Base-by-base conservation (phyloP, 352 stramenopile genomes). In the Globisporangium parvum region DNA sequence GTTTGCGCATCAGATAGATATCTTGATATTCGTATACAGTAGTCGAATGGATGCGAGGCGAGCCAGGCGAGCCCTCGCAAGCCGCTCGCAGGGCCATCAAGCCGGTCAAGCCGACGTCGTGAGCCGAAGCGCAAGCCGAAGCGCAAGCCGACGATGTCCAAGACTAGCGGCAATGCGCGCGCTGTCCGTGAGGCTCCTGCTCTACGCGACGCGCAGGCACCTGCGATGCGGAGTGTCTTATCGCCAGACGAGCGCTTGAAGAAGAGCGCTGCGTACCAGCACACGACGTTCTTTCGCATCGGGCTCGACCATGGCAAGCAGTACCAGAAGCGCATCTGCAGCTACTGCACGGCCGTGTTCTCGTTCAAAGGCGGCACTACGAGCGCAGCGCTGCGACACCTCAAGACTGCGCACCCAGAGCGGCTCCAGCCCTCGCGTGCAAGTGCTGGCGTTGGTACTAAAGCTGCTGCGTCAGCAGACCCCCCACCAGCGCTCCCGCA, bases 311-410 rank as follows among this genome's bases (percentile, higher is more conserved):
- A 37, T 28, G 71, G 69, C 20, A 66, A 71, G 52, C 41, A 63
- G 42, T 78, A 67, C 48, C 65, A 82, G 35, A 47, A 70, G 33
- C 75, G 75, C 40, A 57, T 52, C 20, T 85, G 75, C 56, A 66
- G 57, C 40, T 80, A 80, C 48, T 85, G 75, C 50, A 61, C 65
- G 41, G 57, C 63, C 3, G 58, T 66, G 10, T 85, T 85, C 62
- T 80, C 75, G 23, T 82, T 85, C 58, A 73, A 70, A 50, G 65
- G 67, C 45, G 70, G 75, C 33, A 85, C 75, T 3, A 85, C 75
- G 1, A 85, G 75, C 59, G 62, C 71, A 2, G 65, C 71, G 26
- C 53, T 85, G 63, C 70, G 75, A 1, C 75, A 85, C 39, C 35
- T 85, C n/a, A 80, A 75, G 60, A 59, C 65, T 21, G 26, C 59